A percentile compares a stretch with the other conserved stretches of the same genome.
phyloP scores from a whole-genome alignment of 768 basidiomycete species.

The Kwoniella dendrophila region DNA sequence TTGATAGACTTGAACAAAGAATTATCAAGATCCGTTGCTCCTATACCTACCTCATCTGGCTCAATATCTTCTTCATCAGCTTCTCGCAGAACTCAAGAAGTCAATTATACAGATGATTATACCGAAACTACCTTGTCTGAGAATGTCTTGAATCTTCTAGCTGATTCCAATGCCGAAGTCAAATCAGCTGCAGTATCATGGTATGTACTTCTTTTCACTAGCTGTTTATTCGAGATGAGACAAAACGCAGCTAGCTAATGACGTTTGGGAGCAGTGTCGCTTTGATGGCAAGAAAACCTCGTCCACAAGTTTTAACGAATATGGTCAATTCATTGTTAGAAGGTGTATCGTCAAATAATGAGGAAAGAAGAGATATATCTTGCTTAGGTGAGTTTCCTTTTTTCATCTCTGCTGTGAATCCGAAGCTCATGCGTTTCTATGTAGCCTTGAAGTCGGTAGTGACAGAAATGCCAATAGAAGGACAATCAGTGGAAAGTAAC shows the following conservation, averaged over 20 bases:
- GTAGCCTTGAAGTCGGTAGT: slow-evolving; percentile 93
- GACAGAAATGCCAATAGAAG: slow-evolving; percentile 79
- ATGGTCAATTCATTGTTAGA: slow-evolving; percentile 88
- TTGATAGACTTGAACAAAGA: slow-evolving; percentile 90
- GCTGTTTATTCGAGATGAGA: no score
- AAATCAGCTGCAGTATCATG: slow-evolving; percentile 97
- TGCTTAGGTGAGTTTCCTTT: slow-evolving; percentile 68
- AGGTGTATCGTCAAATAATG: slow-evolving; percentile 81
- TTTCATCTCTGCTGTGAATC: not conserved
- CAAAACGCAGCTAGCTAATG: no score
- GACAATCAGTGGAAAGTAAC: slow-evolving; percentile 74
- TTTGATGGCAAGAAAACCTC: slow-evolving; percentile 81
- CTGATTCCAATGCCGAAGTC: slow-evolving; percentile 96
- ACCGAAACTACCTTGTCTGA: slow-evolving; percentile 82
- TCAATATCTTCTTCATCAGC: slow-evolving; percentile 17
- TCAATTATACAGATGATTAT: slow-evolving; percentile 71
- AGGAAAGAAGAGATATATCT: slow-evolving; percentile 91
- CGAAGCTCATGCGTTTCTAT: not conserved
- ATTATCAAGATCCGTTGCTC: slow-evolving; percentile 71
- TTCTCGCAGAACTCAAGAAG: slow-evolving; percentile 8
- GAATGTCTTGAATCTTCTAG: slow-evolving; percentile 80
- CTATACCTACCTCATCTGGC: slow-evolving; percentile 9
- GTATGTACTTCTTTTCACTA: slow-evolving; percentile 60
- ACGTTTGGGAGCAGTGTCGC: slow-evolving; percentile 65
- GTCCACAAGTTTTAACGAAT: slow-evolving; percentile 75